phyloP scores from a whole-genome alignment of 306 rosid species.

The Dalbergia cultrata region DNA sequence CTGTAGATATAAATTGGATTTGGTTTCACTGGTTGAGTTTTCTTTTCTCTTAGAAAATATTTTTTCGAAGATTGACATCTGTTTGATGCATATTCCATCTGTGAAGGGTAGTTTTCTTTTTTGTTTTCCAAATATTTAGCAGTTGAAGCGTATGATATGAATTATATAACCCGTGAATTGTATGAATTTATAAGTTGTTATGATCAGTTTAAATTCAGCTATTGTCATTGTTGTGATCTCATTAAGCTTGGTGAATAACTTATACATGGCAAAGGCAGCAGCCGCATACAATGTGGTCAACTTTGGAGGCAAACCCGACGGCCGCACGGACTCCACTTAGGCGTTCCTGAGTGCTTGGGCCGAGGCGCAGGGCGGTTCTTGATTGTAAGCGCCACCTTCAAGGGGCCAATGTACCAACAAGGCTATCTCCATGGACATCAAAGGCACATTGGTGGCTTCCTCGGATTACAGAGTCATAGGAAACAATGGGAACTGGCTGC shows the following conservation, averaged over 20 bases:
- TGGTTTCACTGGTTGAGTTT: no score
- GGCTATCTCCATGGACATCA: conserved; percentile 50
- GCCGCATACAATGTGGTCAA: conserved; percentile 50
- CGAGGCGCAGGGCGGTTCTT: conserved; percentile 61
- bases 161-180: no score
- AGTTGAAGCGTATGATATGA: no score
- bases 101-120: no score
- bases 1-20: no score
- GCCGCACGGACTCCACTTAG: conserved; percentile 58
- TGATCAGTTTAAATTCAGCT: no score
- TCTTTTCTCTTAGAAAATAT: no score
- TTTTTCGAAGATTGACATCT: no score
- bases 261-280: neutral
- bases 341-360: conserved; percentile 63
- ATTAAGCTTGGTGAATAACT: neutral
- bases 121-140: no score
- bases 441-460: conserved; percentile 63
- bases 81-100: no score
- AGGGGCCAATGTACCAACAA: conserved; percentile 47
- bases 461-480: conserved; percentile 48
- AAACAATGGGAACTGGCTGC: conserved; percentile 47
- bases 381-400: conserved; percentile 33
- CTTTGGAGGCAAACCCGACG: conserved; percentile 63
- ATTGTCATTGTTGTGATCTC: neutral
- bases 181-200: no score